Base-by-base conservation (phyloP, 306 rosid genomes). In the Medicago lupulina region DNA sequence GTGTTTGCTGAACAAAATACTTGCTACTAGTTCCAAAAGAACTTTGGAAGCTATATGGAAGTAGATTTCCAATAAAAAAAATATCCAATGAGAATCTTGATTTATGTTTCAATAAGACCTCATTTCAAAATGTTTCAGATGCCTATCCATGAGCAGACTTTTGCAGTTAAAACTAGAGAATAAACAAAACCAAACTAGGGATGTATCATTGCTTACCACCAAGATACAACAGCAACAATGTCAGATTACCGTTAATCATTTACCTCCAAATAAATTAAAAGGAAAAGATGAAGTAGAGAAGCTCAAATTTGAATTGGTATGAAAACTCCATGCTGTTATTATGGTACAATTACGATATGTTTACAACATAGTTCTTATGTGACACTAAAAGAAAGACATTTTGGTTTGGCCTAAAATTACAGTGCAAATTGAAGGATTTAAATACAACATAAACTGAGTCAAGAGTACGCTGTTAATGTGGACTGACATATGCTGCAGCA, bases 321-420 rank as follows among this genome's bases (percentile, higher is more conserved):
- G 72, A 57, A 67, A 73, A 77, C 55, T 73, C 62, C 46, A 64
- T 46, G 69, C 77, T 41, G 25, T 61, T 57, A 50, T 43, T 55
- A 25, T 41, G 38, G 50, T 50, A 46, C n/a, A 50, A 49, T 39
- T 7, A 47, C 36, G 19, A 8, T 46, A 63, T 40, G 51, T 67
- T 34, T 47, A 18, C 66, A 16, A 25, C 72, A 41, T 66, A 9
- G 23, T 57, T 71, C 70, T 65, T 82, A 54, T 43, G 61, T 2
- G 28, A 41, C 67, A 57, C 40, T 53, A 50, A 76, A 57, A 54
- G 51, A 77, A 66, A 67, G 40, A 55, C 18, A 65, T 13, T 55
- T 55, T 1, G 8, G 15, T 43, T 40, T 12, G 36, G 74, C 51
- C 49, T 13, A 75, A 47, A 47, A 63, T 46, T 31, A 60, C 36